These are phyloP conservation scores for Phytophthora pluvialis DNA, from an alignment of 352 stramenopile species.

Conservation along the genomic window DNA sequence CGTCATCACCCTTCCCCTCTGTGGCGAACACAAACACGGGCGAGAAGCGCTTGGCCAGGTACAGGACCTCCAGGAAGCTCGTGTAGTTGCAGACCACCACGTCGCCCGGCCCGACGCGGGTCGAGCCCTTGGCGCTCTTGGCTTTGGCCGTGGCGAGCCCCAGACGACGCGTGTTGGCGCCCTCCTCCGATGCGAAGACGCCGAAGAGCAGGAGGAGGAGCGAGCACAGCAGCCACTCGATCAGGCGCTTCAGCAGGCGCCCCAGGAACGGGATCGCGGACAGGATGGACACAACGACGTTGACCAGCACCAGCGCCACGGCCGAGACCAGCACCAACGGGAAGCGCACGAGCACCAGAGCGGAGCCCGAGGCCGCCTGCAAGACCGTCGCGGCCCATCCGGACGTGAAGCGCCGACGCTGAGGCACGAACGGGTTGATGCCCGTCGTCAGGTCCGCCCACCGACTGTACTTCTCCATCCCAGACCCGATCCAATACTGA, in stretches of 20 bases:
- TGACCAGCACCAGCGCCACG: slow-evolving; percentile 51
- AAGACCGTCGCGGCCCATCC: slow-evolving; percentile 47
- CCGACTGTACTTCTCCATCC: slow-evolving; percentile 90
- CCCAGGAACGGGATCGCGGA: slow-evolving; percentile 70
- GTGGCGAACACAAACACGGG: slow-evolving; percentile 77
- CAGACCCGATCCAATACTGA: neutral
- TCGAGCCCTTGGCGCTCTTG: slow-evolving; percentile 27
- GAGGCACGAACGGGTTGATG: slow-evolving; percentile 88
- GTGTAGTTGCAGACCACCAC: slow-evolving; percentile 87
- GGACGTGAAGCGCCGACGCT: slow-evolving; percentile 62
- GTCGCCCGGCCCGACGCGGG: slow-evolving; percentile 54
- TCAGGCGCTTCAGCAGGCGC: slow-evolving; percentile 67
- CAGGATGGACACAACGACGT: slow-evolving; percentile 62
- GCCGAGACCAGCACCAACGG: slow-evolving; percentile 55
- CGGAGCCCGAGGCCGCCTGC: slow-evolving; percentile 51
- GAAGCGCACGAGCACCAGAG: slow-evolving; percentile 57
- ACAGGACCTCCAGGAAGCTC: slow-evolving; percentile 82
- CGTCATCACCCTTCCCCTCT: slow-evolving; percentile 50
- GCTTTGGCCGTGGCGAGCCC: slow-evolving; percentile 59
- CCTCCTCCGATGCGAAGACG: slow-evolving; percentile 72
- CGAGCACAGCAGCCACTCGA: slow-evolving; percentile 77
- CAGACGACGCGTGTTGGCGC: slow-evolving; percentile 75
- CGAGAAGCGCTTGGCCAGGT: slow-evolving; percentile 80
- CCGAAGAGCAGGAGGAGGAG: slow-evolving; percentile 70
- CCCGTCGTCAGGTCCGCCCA: slow-evolving; percentile 87